phyloP scores from a whole-genome alignment of 768 basidiomycete genomes.

The Kwoniella botswanensis region DNA sequence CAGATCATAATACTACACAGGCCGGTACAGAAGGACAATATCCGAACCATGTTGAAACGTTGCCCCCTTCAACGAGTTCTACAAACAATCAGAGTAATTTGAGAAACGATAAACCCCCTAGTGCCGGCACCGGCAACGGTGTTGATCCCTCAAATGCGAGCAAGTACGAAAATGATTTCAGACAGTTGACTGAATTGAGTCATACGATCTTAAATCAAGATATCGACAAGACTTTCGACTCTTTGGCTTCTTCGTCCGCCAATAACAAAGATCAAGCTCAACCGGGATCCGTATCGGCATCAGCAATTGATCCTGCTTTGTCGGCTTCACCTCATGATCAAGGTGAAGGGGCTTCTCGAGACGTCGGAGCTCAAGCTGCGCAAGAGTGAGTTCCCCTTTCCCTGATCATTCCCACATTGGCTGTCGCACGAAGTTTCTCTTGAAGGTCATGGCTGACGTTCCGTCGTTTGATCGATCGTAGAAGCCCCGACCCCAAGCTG shows the following conservation, averaged over 20 bases:
- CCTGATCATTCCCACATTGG: too few species aligned
- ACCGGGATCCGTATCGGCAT: not conserved
- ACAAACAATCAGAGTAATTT: not conserved
- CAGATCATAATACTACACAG: not conserved
- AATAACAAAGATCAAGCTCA: not conserved
- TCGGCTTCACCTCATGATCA: slow-evolving; percentile 6
- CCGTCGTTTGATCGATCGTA: not conserved
- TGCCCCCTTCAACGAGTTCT: too few species aligned
- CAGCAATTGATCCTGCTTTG: slow-evolving; percentile 5
- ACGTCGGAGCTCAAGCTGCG: not conserved
- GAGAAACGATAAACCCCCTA: slow-evolving; percentile 3
- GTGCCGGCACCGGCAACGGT: not conserved
- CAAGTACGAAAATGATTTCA: slow-evolving; percentile 12
- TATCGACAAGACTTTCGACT: not conserved
- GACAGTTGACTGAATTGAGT: slow-evolving; percentile 19
- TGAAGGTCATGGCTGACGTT: not conserved
- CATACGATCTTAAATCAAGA: not conserved
- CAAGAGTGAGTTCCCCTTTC: not conserved
- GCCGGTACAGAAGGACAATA: slow-evolving; percentile 2
- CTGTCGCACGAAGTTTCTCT: not conserved
- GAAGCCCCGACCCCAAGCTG: slow-evolving; percentile 3
- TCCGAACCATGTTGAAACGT: not conserved
- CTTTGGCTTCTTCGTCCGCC: not conserved
- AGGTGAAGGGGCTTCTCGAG: not conserved
- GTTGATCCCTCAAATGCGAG: not conserved